Evolutionary conservation across 2,329 filamentous ascomycete genomes (phyloP), one percentile per base, ranked within the genome.

Genomic region (Seiridium unicorne): DNA sequence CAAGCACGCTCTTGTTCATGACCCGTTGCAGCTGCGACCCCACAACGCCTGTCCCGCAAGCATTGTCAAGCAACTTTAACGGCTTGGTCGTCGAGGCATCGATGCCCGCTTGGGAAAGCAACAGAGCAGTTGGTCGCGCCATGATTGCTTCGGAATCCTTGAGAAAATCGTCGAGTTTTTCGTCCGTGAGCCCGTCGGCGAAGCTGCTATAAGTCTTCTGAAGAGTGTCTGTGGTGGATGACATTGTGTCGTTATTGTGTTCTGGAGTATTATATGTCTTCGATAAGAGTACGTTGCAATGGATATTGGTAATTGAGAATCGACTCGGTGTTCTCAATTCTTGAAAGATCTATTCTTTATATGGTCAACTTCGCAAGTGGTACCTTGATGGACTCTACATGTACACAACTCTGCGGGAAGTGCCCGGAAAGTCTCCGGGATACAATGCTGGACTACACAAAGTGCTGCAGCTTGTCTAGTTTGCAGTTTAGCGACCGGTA

Each of bases 31-130:
- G 65, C 34, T 78, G 69, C 7, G 78, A 76, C 1, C 78, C 79
- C 10, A 84, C 72, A 13, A 83, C 74, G 0, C 83, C 84, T 3
- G 76, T 74, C 0, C 84, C 84, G 59, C 83, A 86, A 5, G 80
- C 83, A 62, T 78, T 79, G 60, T 87, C 84, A 9, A 87, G 67
- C 32, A 86, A 64, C 3, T 55, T 53, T 53, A 81, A 70, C 0
- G 78, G 75, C 5, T 62, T 62, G 8, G 56, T 60, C 2, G 65
- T 67, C 11, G 61, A 59, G 4, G 61, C 48, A 55, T 64, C 61
- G 13, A 76, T 64, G 1, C 71, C 71, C 40, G 72, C 74, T 62
- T 76, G 69, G 18, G 58, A 57, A 34, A 77, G 69, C 63, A 72
- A 44, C 8, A 60, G 8, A 36, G 46, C 59, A 11, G 65, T 65